These are phyloP conservation scores for Acanthamoeba divionensis DNA, from an alignment of 208 protist genomes.

Conservation along the genomic window DNA sequence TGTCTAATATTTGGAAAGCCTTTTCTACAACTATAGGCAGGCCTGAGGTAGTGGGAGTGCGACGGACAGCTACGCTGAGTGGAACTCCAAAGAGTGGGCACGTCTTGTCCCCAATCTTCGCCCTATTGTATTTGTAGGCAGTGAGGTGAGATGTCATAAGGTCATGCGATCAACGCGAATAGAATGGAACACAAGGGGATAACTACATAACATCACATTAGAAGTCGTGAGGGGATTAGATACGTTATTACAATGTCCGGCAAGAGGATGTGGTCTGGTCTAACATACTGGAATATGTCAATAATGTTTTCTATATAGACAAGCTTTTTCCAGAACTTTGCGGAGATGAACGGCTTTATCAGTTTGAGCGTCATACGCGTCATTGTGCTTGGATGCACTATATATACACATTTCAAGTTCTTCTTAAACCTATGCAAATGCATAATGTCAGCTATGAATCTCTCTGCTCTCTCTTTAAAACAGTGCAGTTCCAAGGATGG, in stretches of 20 bases:
- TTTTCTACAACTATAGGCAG: constrained; percentile 58
- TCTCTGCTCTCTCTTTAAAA: neutral
- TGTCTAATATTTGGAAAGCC: constrained; percentile 27
- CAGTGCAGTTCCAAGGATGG: neutral
- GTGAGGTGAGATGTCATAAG: neutral
- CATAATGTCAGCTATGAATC: neutral
- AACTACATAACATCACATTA: neutral
- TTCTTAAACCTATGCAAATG: constrained; percentile 72
- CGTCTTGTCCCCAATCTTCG: neutral
- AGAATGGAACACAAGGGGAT: neutral
- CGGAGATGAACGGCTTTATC: constrained; percentile 64
- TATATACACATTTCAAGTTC: constrained; percentile 77
- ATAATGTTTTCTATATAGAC: constrained; percentile 56
- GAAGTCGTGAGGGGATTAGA: neutral
- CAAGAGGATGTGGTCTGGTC: constrained; percentile 59
- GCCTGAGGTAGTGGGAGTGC: constrained; percentile 3
- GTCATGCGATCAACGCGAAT: neutral
- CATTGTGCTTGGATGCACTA: constrained; percentile 72
- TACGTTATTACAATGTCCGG: constrained; percentile 57
- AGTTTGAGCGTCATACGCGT: constrained; percentile 62
- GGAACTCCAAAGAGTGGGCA: constrained; percentile 61
- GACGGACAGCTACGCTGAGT: constrained; percentile 43
- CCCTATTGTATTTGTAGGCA: neutral
- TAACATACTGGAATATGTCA: constrained; percentile 51
- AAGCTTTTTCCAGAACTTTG: constrained; percentile 72